phyloP scores from a whole-genome alignment of 2,329 filamentous ascomycete species.

The Fusarium musae region DNA sequence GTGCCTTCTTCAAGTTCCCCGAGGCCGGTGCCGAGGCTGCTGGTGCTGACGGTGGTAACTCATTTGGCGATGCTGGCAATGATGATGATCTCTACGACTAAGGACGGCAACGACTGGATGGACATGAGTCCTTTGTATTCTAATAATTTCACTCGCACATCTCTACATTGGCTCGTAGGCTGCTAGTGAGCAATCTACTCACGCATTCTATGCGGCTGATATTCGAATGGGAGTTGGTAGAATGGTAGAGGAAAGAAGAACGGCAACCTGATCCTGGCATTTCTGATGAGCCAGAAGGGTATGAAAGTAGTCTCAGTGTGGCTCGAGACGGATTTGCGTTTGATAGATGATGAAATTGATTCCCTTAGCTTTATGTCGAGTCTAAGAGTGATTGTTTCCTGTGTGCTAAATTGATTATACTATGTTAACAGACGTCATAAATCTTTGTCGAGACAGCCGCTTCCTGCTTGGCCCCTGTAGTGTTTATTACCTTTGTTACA shows the following conservation, averaged over 20 bases:
- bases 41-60: slow-evolving; percentile 66
- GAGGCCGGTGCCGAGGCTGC: slow-evolving; percentile 73
- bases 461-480: background rate
- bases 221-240: slow-evolving; percentile 52
- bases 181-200: slow-evolving; percentile 37
- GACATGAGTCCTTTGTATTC: slow-evolving; percentile 56
- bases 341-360: slow-evolving; percentile 50
- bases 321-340: slow-evolving; percentile 37
- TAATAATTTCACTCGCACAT: slow-evolving; percentile 56
- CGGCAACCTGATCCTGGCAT: slow-evolving; percentile 26
- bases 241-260: slow-evolving; percentile 45
- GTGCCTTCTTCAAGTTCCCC: slow-evolving; percentile 98
- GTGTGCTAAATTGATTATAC: background rate
- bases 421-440: background rate
- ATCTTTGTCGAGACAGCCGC: background rate
- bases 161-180: slow-evolving; percentile 45
- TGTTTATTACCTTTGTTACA: background rate
- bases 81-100: slow-evolving; percentile 98
- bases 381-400: background rate
- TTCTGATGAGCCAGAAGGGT: slow-evolving; percentile 16
- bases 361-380: slow-evolving; percentile 33
- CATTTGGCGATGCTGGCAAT: slow-evolving; percentile 87
- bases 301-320: slow-evolving; percentile 20
- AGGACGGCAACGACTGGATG: slow-evolving; percentile 44
- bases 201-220: slow-evolving; percentile 42